A percentile compares a stretch with the other conserved stretches of the same genome.
phyloP scores from a whole-genome alignment of 495 filamentous ascomycete species.

The Physcia stellaris region DNA sequence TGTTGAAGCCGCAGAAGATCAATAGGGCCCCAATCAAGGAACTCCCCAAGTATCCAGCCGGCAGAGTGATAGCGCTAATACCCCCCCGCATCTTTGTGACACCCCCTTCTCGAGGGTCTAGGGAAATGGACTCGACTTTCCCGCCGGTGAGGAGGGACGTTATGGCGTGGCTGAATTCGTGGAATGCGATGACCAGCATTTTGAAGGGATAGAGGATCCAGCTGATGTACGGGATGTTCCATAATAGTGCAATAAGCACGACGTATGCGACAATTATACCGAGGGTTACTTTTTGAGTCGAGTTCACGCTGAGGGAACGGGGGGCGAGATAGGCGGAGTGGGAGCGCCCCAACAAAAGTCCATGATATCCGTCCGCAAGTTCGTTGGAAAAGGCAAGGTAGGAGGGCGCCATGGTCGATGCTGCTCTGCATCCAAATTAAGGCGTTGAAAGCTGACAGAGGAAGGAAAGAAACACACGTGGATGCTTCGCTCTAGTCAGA shows the following conservation, averaged over 20 bases:
- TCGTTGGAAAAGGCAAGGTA: too few relatives aligned
- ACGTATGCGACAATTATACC: slow-evolving; percentile 57
- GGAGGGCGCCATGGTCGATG: too few relatives aligned
- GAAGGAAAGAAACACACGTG: too few relatives aligned
- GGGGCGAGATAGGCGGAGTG: slow-evolving; percentile 5
- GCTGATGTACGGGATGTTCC: slow-evolving; percentile 65
- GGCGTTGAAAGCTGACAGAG: too few relatives aligned
- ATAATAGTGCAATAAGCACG: slow-evolving; percentile 59
- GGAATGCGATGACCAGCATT: slow-evolving; percentile 79
- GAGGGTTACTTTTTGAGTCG: slow-evolving; percentile 60
- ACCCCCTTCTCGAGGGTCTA: slow-evolving; percentile 57
- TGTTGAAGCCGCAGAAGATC: too few relatives aligned
- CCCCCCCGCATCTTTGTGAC: slow-evolving; percentile 75
- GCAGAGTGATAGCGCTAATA: slow-evolving; percentile 54
- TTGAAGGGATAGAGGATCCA: slow-evolving; percentile 76
- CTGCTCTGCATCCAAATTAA: too few relatives aligned
- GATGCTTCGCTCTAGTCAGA: too few relatives aligned
- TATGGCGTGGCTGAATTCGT: slow-evolving; percentile 70
- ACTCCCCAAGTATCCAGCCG: slow-evolving; percentile 64
- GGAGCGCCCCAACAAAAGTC: too few relatives aligned
- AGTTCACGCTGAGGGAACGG: slow-evolving; percentile 49
- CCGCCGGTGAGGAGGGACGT: slow-evolving; percentile 60
- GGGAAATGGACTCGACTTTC: slow-evolving; percentile 46
- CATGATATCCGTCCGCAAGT: too few relatives aligned
- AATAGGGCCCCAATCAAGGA: slow-evolving; percentile 59